A percentile compares a stretch with the other conserved stretches of the same genome.
These are phyloP conservation scores for Cystobasidium ongulense DNA, from an alignment of 768 basidiomycete genomes.

Conservation along the genomic window DNA sequence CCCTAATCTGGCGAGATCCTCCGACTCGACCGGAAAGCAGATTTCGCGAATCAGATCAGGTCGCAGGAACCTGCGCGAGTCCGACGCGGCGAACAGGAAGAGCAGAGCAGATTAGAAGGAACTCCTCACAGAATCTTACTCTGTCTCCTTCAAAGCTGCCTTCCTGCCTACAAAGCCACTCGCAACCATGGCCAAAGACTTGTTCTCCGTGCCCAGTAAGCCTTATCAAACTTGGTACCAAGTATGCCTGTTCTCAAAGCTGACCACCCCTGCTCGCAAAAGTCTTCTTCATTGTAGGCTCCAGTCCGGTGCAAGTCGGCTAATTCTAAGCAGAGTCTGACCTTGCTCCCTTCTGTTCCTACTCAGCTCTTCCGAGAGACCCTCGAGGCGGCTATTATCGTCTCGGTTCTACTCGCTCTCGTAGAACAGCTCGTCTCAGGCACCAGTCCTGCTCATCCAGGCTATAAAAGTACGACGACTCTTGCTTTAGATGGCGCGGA, in stretches of 20 bases:
- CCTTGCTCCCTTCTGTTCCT: background rate
- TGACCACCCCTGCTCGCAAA: conserved; percentile 44
- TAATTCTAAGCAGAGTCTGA: background rate
- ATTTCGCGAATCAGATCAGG: too few relatives aligned
- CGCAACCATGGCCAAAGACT: background rate
- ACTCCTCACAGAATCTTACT: too few relatives aligned
- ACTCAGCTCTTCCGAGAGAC: conserved; percentile 70
- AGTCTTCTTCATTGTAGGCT: conserved; percentile 74
- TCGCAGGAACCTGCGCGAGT: too few relatives aligned
- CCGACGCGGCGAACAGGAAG: too few relatives aligned
- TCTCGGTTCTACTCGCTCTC: conserved; percentile 81
- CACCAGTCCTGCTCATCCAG: background rate
- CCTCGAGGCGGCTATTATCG: conserved; percentile 81
- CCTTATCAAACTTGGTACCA: too few relatives aligned
- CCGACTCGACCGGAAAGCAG: background rate
- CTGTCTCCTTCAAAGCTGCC: background rate
- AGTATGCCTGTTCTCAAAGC: too few relatives aligned
- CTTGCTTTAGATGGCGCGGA: background rate
- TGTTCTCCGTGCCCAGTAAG: conserved; percentile 23
- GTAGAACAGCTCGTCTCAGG: conserved; percentile 67
- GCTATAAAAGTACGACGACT: background rate
- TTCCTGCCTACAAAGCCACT: background rate
- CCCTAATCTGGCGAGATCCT: background rate
- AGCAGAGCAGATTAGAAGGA: too few relatives aligned
- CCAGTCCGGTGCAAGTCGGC: too few relatives aligned